Percentiles rank a stretch among this genome's conserved stretches.
Conservation (phyloP, 2,329 filamentous ascomycete species). For the Colletotrichum sp. region DNA sequence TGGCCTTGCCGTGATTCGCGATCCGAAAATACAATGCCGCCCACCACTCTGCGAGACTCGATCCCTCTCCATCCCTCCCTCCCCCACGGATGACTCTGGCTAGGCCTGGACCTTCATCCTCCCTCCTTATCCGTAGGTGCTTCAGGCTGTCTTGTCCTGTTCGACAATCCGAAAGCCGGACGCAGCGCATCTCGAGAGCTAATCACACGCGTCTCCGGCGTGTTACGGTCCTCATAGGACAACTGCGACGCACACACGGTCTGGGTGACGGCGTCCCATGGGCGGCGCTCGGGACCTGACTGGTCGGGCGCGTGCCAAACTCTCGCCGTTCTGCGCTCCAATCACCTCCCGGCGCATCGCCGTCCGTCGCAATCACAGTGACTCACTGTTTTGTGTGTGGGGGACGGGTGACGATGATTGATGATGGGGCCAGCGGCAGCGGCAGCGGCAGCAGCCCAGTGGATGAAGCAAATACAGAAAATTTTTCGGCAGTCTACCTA, state of each 20-base stretch:
- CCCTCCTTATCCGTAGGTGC: neutral
- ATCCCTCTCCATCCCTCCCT: neutral
- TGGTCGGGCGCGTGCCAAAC: slow-evolving; percentile 2
- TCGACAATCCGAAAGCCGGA: neutral
- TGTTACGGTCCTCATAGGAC: neutral
- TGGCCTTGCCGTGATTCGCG: slow-evolving; percentile 4
- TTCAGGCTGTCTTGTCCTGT: neutral
- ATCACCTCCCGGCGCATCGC: slow-evolving; percentile 16
- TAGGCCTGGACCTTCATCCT: neutral
- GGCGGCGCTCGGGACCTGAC: slow-evolving; percentile 6
- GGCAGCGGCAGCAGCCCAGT: neutral
- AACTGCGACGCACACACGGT: neutral
- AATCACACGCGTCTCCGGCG: neutral
- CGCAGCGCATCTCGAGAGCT: neutral
- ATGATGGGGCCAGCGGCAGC: neutral
- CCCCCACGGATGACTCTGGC: neutral
- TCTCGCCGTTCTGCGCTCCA: neutral
- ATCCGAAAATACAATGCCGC: neutral
- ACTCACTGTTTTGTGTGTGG: neutral
- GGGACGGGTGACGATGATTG: neutral
- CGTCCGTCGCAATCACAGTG: neutral
- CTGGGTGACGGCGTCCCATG: slow-evolving; percentile 1
- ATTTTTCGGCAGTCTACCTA: neutral
- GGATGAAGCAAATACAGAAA: neutral
- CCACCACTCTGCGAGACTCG: neutral